These are phyloP conservation scores for Sporothrix sp. DNA, from an alignment of 2,329 filamentous ascomycete genomes.

Conservation along the genomic window DNA sequence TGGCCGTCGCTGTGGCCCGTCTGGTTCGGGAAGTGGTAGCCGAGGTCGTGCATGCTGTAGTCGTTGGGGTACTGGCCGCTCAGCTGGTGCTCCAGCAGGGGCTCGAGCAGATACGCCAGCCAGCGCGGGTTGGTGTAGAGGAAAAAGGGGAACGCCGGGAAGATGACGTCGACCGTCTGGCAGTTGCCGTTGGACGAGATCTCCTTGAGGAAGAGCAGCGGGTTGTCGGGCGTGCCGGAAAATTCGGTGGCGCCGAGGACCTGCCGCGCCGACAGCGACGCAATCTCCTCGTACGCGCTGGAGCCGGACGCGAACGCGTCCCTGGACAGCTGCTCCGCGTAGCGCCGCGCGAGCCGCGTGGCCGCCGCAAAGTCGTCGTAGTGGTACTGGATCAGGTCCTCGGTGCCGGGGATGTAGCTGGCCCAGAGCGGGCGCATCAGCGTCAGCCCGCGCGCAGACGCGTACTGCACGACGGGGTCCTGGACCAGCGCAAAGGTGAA, in stretches of 20 bases:
- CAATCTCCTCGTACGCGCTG: conserved; percentile 64
- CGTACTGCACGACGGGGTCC: conserved; percentile 68
- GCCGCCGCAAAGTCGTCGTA: conserved; percentile 62
- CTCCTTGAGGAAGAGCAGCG: conserved; percentile 71
- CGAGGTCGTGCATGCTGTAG: conserved; percentile 68
- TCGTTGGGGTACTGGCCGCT: conserved; percentile 74
- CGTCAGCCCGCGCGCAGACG: conserved; percentile 64
- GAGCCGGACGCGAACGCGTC: conserved; percentile 68
- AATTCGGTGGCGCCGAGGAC: conserved; percentile 69
- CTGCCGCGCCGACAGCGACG: conserved; percentile 68
- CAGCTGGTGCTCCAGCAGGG: conserved; percentile 67
- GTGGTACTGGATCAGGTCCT: conserved; percentile 60
- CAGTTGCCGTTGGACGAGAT: conserved; percentile 76
- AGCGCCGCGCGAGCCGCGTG: conserved; percentile 53
- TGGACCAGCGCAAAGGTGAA: conserved; percentile 72
- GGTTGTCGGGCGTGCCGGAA: conserved; percentile 57
- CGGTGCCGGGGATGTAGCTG: conserved; percentile 55
- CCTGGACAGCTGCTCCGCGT: conserved; percentile 57
- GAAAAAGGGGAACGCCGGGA: conserved; percentile 76
- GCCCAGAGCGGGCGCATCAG: conserved; percentile 71
- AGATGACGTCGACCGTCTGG: conserved; percentile 79
- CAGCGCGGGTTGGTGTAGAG: conserved; percentile 72
- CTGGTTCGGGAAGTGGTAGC: conserved; percentile 59
- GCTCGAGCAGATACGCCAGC: conserved; percentile 68
- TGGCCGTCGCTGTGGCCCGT: conserved; percentile 58